A percentile compares a stretch with the other conserved stretches of the same genome.
phyloP scores from a whole-genome alignment of 2,329 filamentous ascomycete species.

The Epichloe elymi region DNA sequence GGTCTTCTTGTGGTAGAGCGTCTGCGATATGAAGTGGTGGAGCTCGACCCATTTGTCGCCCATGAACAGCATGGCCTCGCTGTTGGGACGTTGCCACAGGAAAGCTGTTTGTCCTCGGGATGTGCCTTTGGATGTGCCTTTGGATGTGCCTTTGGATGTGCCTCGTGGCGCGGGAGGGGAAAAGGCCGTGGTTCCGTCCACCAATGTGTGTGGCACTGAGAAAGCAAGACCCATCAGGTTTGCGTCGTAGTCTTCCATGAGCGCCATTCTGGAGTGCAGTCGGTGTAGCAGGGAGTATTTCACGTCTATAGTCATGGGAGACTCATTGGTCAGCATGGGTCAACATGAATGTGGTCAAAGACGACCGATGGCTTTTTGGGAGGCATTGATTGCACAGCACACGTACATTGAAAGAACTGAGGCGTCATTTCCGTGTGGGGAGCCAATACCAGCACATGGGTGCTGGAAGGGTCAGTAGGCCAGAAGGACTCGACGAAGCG shows the following conservation, averaged over 20 bases:
- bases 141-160: slow-evolving; percentile 3
- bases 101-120: slow-evolving; percentile 41
- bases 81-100: slow-evolving; percentile 74
- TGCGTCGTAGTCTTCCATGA: slow-evolving; percentile 31
- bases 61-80: slow-evolving; percentile 69
- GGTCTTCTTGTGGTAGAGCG: slow-evolving; percentile 33
- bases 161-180: slow-evolving; percentile 23
- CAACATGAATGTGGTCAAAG: neutral
- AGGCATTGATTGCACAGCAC: no score
- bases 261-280: slow-evolving; percentile 46
- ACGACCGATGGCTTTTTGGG: neutral
- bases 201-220: slow-evolving; percentile 51
- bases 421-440: slow-evolving; percentile 68
- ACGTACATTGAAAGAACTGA: slow-evolving; percentile 65
- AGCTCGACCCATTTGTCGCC: slow-evolving; percentile 80
- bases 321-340: slow-evolving; percentile 12
- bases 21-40: slow-evolving; percentile 61
- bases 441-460: slow-evolving; percentile 75
- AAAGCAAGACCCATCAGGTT: slow-evolving; percentile 69
- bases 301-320: slow-evolving; percentile 36
- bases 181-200: slow-evolving; percentile 49
- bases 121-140: slow-evolving; percentile 2
- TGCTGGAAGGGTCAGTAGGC: slow-evolving; percentile 47
- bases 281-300: slow-evolving; percentile 69
- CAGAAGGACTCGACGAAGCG: slow-evolving; percentile 82